Evolutionary conservation across 179 eudicot species (phyloP).

Genomic region (Spinacia oleracea): DNA sequence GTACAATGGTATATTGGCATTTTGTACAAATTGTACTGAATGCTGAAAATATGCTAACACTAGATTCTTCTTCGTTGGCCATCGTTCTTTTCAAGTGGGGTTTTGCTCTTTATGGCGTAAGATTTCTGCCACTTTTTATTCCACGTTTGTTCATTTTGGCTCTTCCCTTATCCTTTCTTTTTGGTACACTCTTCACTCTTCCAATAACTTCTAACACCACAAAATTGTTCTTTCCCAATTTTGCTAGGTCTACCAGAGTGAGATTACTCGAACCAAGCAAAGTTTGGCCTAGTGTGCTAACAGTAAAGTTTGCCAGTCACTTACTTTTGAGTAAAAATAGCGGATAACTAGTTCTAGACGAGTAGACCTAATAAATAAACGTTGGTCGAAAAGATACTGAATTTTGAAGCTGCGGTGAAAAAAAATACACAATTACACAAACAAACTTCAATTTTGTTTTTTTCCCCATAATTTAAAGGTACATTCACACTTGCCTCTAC

Average conservation of each 20-base stretch:
- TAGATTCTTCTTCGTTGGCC: not conserved
- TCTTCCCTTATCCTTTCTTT: not conserved
- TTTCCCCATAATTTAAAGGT: not conserved
- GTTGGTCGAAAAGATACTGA: too few species aligned
- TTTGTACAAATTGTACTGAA: slow-evolving; percentile 7
- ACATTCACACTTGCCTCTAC: not conserved
- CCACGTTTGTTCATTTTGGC: not conserved
- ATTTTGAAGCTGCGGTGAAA: too few species aligned
- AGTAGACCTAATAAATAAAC: too few species aligned
- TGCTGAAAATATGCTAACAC: slow-evolving; percentile 10
- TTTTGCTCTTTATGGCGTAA: not conserved
- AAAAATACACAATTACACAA: too few species aligned
- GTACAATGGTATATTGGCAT: not conserved
- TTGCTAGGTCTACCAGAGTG: too few species aligned
- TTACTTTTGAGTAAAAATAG: too few species aligned
- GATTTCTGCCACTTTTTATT: not conserved
- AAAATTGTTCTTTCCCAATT: not conserved
- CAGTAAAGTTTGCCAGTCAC: too few species aligned
- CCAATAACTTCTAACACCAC: not conserved
- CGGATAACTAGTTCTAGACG: too few species aligned
- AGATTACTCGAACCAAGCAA: too few species aligned
- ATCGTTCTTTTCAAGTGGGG: not conserved
- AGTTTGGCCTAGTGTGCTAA: too few species aligned
- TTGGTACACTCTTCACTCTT: not conserved
- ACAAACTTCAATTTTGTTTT: too few species aligned